Base-by-base conservation (phyloP, 305 asterid species). In the Fraxinus sp. region DNA sequence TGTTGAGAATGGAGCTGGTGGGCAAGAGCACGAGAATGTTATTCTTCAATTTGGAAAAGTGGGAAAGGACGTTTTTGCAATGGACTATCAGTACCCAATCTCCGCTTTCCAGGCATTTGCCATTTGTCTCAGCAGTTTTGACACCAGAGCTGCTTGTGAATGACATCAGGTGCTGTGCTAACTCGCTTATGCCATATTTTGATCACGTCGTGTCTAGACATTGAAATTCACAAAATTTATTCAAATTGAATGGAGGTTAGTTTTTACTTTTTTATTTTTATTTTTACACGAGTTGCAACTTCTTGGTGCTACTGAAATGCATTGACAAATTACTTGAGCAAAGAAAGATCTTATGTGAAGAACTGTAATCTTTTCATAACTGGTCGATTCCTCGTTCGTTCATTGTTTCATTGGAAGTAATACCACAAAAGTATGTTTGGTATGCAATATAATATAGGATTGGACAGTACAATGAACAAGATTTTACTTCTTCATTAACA, bases 41-140 rank as follows among this genome's bases (percentile, higher is more conserved):
- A 84, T 92, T 83, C 92, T 95, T 79, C 98, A 95, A 77, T 95
- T 95, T 33, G 98, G 98, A 33, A 95, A 95, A 86, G 97, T 95
- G 9, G 98, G 95, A 59, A 94, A 92, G 85, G 98, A 95, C 66
- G 89, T 91, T 14, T 95, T 93, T 90, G 90, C 98, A 28, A 93
- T 95, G 97, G 98, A 95, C 75, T 95, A 90, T 79, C 95, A 89
- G 92, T 95, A 95, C 78, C 97, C 98, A 3, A 91, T 95, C 36
- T 95, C 97, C 7, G 96, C 98, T 39, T 95, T 92, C 81, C 98
- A 95, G 87, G 95, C 97, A 16, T 94, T 92, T 35, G 95, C 94
- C 24, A 92, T 92, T 75, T 94, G 97, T 87, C 97, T 94, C 79
- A 94, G 98, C 92, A 94, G 97, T 89, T 92, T 92, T 77, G 98